Base-by-base conservation (phyloP, 2,329 filamentous ascomycete genomes). In the Colletotrichum orbiculare region DNA sequence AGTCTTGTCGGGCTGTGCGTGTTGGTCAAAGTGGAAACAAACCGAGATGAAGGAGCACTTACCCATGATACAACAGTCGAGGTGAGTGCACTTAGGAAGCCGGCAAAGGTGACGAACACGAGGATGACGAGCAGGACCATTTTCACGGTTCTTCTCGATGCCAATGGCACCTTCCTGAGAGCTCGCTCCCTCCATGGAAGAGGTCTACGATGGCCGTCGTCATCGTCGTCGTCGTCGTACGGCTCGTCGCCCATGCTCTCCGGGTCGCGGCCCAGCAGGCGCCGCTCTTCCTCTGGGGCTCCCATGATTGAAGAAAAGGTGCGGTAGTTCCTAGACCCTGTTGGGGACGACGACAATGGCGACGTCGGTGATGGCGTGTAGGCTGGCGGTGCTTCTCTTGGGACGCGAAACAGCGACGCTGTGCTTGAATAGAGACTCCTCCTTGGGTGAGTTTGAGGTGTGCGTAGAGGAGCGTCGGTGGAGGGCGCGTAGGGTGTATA, bases 301-400 rank as follows among this genome's bases (percentile, higher is more conserved):
- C 79, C 81, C 82, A 85, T 85, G 34, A 61, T 76, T 58, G 59
- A 64, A 1, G 71, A 64, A 70, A 85, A 83, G 8, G 83, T 84
- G 64, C 76, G 80, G 70, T 85, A 84, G 66, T 76, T 78, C 59
- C 66, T 72, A 53, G 52, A 61, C 35, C 60, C 60, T 13, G 73
- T 67, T 8, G 76, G 73, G 11, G 79, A 79, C 25, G 76, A 74
- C 13, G 68, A 65, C 3, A 69, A 63, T 71, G 64, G 64, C 11
- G 64, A 66, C 10, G 64, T 64, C 48, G 64, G 74, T 12, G 77
- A 81, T 8, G 82, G 82, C 2, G 81, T 82, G 71, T 85, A 86
- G 9, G 83, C 83, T 7, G 83, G 83, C 9, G 83, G 83, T 6
- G 83, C 82, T 60, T 83, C 81, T 45, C 69, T 66, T 3, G 71